phyloP scores from a whole-genome alignment of 805 yeast species.

The Sugiyamaella valdiviana region DNA sequence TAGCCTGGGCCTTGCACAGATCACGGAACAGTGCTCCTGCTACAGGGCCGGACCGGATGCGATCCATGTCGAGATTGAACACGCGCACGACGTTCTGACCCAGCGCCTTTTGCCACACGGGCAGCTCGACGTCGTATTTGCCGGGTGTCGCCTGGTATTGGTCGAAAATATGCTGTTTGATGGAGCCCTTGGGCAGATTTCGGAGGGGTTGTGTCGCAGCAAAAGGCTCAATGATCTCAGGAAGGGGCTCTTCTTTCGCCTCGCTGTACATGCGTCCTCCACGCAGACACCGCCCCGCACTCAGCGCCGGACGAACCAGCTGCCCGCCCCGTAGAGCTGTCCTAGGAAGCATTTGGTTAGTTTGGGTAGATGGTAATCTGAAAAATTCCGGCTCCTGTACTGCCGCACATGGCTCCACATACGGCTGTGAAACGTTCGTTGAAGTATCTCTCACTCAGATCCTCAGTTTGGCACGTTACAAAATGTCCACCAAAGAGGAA shows the following conservation, averaged over 20 bases:
- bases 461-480: background rate
- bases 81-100: constrained; percentile 32
- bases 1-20: constrained; percentile 78
- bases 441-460: background rate
- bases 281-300: background rate
- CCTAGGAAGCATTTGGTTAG: background rate
- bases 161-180: constrained; percentile 25
- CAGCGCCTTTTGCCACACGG: constrained; percentile 28
- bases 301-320: background rate
- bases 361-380: background rate
- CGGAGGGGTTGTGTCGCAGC: background rate
- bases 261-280: background rate
- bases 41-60: constrained; percentile 85
- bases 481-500: constrained; percentile 35
- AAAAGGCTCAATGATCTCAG: background rate
- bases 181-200: constrained; percentile 19
- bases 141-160: constrained; percentile 26
- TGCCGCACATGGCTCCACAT: background rate
- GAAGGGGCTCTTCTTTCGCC: background rate
- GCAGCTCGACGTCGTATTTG: constrained; percentile 16
- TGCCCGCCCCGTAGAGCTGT: background rate
- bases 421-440: too few relatives aligned
- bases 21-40: constrained; percentile 87
- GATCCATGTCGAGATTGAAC: constrained; percentile 84
- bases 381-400: background rate